A percentile compares a stretch with the other conserved stretches of the same genome.
Evolutionary conservation across 148 eudicot genomes (phyloP).

Genomic region (Rhododendron kiyosumense): DNA sequence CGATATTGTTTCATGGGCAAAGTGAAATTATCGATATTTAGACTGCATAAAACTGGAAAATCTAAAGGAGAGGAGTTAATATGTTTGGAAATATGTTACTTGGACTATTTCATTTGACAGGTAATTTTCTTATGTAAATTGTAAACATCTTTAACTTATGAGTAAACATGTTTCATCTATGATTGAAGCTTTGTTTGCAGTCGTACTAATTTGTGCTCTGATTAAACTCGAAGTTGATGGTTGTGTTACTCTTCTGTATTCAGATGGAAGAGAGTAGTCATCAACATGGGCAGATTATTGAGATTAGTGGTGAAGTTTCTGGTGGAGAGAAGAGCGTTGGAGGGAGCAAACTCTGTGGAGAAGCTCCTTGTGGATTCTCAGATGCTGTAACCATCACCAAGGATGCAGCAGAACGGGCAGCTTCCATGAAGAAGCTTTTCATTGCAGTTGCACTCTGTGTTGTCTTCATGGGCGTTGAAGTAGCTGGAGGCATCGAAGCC

Average conservation of each 20-base stretch:
- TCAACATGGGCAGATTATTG: constrained; percentile 36
- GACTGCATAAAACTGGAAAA: background rate
- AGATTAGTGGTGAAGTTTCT: constrained; percentile 34
- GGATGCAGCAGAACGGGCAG: constrained; percentile 66
- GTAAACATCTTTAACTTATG: too few relatives aligned
- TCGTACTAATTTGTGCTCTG: background rate
- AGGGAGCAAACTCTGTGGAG: constrained; percentile 54
- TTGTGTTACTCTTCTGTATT: constrained; percentile 1
- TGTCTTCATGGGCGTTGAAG: constrained; percentile 75
- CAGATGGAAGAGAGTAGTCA: constrained; percentile 49
- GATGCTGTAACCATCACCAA: constrained; percentile 44
- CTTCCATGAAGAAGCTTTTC: constrained; percentile 71
- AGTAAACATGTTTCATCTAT: background rate
- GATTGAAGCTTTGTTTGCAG: background rate
- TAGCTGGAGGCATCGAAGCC: constrained; percentile 79
- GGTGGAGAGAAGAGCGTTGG: constrained; percentile 22
- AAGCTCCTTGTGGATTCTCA: constrained; percentile 72
- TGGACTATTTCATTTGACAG: background rate
- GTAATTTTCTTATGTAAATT: background rate
- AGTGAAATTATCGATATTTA: background rate
- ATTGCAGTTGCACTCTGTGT: constrained; percentile 68
- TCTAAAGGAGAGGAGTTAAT: background rate
- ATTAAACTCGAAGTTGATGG: background rate
- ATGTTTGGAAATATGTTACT: background rate
- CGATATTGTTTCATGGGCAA: background rate